phyloP scores from a whole-genome alignment of 2,329 filamentous ascomycete species.

The Dryadomyces quercus-mongolicae region DNA sequence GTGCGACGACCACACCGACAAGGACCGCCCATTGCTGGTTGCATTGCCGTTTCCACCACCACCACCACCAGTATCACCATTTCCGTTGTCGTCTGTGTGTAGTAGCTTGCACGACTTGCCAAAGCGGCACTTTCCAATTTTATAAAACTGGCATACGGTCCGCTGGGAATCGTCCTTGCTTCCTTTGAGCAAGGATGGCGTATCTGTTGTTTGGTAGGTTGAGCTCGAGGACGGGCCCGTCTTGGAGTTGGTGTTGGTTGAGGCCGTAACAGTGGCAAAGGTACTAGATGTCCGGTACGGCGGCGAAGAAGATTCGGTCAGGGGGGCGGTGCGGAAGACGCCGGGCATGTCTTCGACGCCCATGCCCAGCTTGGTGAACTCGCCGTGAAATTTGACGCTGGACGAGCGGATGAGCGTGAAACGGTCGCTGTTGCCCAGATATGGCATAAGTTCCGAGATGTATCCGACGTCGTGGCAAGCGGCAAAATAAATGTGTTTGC shows the following conservation, averaged over 20 bases:
- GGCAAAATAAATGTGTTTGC: slow-evolving; percentile 52
- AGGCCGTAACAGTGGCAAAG: background rate
- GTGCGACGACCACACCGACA: too few relatives aligned
- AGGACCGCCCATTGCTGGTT: background rate
- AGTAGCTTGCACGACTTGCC: slow-evolving; percentile 17
- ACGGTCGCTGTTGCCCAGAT: slow-evolving; percentile 32
- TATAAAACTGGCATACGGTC: slow-evolving; percentile 16
- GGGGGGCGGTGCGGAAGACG: slow-evolving; percentile 29
- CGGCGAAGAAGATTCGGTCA: background rate
- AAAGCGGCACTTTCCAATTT: slow-evolving; percentile 18
- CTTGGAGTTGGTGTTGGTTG: background rate
- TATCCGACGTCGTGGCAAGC: slow-evolving; percentile 50
- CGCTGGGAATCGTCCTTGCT: slow-evolving; percentile 7
- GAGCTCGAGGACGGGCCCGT: background rate
- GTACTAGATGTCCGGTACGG: background rate
- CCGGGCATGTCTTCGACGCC: slow-evolving; percentile 36
- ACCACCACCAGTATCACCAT: too few relatives aligned
- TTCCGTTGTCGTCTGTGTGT: slow-evolving; percentile 10
- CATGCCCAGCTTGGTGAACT: slow-evolving; percentile 39
- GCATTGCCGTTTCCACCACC: background rate
- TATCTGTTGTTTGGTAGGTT: background rate
- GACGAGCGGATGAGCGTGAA: slow-evolving; percentile 40
- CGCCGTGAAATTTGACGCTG: slow-evolving; percentile 34
- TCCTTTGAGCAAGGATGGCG: background rate
- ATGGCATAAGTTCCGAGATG: slow-evolving; percentile 41